phyloP scores from a whole-genome alignment of 495 filamentous ascomycete species.

The Xylaria longipes region DNA sequence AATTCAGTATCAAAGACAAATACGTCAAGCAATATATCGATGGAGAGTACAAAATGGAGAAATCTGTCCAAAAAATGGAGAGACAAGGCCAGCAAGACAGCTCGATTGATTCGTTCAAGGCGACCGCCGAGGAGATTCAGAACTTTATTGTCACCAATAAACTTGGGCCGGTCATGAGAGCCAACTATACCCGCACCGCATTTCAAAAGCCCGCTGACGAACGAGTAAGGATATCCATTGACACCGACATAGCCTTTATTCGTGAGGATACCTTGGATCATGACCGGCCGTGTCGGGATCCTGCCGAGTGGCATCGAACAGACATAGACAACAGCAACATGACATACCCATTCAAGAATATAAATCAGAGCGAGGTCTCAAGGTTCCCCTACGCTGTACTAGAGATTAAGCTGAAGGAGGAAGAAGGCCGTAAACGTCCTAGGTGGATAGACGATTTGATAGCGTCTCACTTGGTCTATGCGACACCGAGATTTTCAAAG shows the following conservation, averaged over 20 bases:
- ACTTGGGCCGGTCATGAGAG: constrained; percentile 84
- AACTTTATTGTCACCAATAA: constrained; percentile 76
- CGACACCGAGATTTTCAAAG: constrained; percentile 90
- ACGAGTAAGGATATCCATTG: constrained; percentile 87
- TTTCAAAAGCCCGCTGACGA: constrained; percentile 96
- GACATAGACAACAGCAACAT: constrained; percentile 87
- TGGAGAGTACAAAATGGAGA: constrained; percentile 91
- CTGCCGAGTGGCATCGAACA: constrained; percentile 84
- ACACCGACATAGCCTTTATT: constrained; percentile 91
- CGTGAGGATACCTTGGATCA: constrained; percentile 86
- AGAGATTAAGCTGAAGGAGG: constrained; percentile 88
- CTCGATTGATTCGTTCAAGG: constrained; percentile 71
- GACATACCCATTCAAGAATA: constrained; percentile 81
- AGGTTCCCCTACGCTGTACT: constrained; percentile 89
- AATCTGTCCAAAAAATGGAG: constrained; percentile 82
- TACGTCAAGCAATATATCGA: constrained; percentile 89
- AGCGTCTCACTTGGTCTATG: constrained; percentile 88
- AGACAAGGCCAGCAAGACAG: constrained; percentile 64
- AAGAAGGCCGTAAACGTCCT: constrained; percentile 67
- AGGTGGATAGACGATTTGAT: constrained; percentile 91
- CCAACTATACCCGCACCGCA: constrained; percentile 92
- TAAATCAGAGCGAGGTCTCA: constrained; percentile 90
- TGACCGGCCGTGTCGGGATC: constrained; percentile 85
- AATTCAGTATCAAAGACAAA: constrained; percentile 88
- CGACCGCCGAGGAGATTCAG: constrained; percentile 78